These are phyloP conservation scores for Protoeuglena noctilucae DNA, from an alignment of 139 green algal species.

Conservation along the genomic window DNA sequence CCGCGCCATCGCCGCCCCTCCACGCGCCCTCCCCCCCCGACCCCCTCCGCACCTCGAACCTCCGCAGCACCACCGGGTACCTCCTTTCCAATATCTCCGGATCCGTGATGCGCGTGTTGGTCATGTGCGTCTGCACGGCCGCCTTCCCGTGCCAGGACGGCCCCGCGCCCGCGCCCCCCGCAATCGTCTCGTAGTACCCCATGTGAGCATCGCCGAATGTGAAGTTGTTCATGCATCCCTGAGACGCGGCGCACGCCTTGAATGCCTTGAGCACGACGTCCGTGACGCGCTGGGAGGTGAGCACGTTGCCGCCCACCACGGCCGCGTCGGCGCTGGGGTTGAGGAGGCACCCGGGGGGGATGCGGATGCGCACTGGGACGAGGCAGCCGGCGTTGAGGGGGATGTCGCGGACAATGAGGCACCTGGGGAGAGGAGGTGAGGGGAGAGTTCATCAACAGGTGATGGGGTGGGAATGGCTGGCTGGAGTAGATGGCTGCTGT, in stretches of 20 bases:
- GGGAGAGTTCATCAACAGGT: too few relatives aligned
- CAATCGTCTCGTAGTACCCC: conserved; percentile 97
- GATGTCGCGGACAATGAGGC: conserved; percentile 76
- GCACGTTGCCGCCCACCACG: conserved; percentile 92
- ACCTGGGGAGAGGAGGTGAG: too few relatives aligned
- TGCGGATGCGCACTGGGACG: conserved; percentile 23
- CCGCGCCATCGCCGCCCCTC: conserved; percentile 71
- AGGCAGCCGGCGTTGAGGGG: conserved; percentile 60
- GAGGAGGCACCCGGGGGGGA: conserved; percentile 36
- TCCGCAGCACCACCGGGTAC: conserved; percentile 73
- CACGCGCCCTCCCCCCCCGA: conserved; percentile 60
- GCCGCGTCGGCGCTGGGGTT: conserved; percentile 35
- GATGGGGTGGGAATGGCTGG: too few relatives aligned
- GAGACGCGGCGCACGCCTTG: conserved; percentile 55
- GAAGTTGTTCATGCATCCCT: conserved; percentile 99
- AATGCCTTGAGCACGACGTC: conserved; percentile 90
- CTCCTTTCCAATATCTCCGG: conserved; percentile 65
- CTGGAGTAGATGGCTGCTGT: too few relatives aligned
- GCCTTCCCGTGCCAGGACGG: conserved; percentile 68
- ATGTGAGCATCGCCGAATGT: conserved; percentile 81
- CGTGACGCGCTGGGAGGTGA: conserved; percentile 92
- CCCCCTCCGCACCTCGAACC: conserved; percentile 60
- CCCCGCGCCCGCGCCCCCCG: conserved; percentile 75
- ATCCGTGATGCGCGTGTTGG: conserved; percentile 94
- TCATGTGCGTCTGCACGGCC: conserved; percentile 97